phyloP scores from a whole-genome alignment of 1,284 basidiomycete genomes.

The Violaceomyces palustris region DNA sequence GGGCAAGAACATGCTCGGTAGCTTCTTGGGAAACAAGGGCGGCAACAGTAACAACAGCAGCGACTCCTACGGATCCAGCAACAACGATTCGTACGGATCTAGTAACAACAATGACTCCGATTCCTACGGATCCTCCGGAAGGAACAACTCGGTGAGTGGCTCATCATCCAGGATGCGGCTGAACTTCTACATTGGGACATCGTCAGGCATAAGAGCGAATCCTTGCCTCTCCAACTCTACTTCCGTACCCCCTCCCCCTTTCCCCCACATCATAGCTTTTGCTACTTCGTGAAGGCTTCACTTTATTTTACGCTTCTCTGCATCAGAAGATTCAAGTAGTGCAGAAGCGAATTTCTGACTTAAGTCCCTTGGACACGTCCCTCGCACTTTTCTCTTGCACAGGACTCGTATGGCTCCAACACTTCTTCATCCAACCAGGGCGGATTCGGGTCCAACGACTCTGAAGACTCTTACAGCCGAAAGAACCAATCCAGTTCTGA shows the following conservation, averaged over 20 bases:
- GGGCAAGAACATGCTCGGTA: conserved; percentile 26
- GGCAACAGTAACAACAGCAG: conserved; percentile 18
- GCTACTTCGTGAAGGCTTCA: background rate
- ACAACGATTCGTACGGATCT: conserved; percentile 2
- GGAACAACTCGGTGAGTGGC: no score
- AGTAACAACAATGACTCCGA: conserved; percentile 10
- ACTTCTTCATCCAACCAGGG: no score
- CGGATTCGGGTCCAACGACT: conserved; percentile 1
- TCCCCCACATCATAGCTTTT: background rate
- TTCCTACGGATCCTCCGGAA: conserved; percentile 3
- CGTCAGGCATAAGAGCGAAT: no score
- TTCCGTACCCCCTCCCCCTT: no score
- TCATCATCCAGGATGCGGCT: no score
- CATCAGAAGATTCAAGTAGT: background rate
- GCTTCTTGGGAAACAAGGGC: conserved; percentile 21
- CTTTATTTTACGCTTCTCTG: background rate
- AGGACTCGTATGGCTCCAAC: conserved; percentile 2
- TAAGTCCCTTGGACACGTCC: background rate
- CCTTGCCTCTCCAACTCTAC: no score
- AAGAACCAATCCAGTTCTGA: no score
- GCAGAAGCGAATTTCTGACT: background rate
- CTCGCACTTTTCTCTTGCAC: background rate
- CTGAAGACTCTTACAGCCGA: conserved; percentile 5
- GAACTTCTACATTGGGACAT: no score
- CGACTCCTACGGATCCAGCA: conserved; percentile 1